Evolutionary conservation across 805 yeast genomes (phyloP).

Genomic region (Candida glaebosa): DNA sequence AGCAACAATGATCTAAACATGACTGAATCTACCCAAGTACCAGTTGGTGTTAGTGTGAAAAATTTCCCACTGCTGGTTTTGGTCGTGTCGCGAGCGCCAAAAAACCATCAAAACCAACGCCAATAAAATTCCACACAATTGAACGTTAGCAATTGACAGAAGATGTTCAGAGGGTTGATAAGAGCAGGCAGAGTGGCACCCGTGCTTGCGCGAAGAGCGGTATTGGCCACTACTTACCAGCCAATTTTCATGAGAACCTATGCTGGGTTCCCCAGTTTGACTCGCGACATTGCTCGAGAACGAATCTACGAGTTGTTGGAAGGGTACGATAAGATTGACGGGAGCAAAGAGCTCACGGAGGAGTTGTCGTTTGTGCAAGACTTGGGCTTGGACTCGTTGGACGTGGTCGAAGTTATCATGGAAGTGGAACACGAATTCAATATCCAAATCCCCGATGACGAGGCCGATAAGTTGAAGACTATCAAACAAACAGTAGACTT

Average conservation of each 20-base stretch:
- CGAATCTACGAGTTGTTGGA: constrained; percentile 63
- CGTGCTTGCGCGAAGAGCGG: constrained; percentile 15
- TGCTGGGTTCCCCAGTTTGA: constrained; percentile 57
- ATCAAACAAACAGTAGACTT: constrained; percentile 45
- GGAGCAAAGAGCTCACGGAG: constrained; percentile 34
- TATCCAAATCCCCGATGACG: constrained; percentile 46
- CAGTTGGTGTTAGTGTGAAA: neutral
- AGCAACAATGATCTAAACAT: constrained; percentile 20
- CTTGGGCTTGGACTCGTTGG: constrained; percentile 46
- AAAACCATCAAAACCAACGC: neutral
- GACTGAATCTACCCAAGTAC: neutral
- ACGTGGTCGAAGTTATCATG: constrained; percentile 46
- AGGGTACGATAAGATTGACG: constrained; percentile 55
- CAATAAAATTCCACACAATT: neutral
- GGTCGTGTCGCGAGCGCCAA: too few relatives aligned
- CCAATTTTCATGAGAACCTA: constrained; percentile 31
- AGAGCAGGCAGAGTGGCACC: neutral
- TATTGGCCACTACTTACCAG: constrained; percentile 2
- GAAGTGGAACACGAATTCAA: constrained; percentile 47
- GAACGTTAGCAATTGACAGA: neutral
- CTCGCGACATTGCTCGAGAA: constrained; percentile 59
- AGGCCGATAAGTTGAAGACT: constrained; percentile 44
- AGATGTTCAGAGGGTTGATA: constrained; percentile 11
- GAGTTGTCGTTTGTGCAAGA: constrained; percentile 35
- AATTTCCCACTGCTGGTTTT: neutral